A percentile compares a stretch with the other conserved stretches of the same genome.
These are phyloP conservation scores for Cordyceps cicadae DNA, from an alignment of 2,329 filamentous ascomycete species.

Conservation along the genomic window DNA sequence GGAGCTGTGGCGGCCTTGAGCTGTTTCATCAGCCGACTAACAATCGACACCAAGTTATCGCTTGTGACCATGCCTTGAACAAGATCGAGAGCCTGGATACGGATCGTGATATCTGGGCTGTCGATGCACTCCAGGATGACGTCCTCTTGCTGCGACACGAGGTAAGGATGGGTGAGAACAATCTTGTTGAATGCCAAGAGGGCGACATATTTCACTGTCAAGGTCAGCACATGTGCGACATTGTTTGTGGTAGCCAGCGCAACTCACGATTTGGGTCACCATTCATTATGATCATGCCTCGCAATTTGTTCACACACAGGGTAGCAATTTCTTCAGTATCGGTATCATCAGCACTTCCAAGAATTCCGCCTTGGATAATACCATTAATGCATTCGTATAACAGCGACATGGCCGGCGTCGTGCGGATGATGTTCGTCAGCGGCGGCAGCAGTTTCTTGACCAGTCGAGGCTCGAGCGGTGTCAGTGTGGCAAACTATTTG, in stretches of 20 bases:
- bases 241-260: neutral
- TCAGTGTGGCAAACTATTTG: slow-evolving; percentile 79
- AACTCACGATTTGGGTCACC: slow-evolving; percentile 81
- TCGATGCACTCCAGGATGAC: slow-evolving; percentile 96
- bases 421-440: slow-evolving; percentile 84
- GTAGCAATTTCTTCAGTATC: slow-evolving; percentile 88
- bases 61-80: slow-evolving; percentile 89
- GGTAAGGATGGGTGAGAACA: slow-evolving; percentile 74
- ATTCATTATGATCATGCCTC: slow-evolving; percentile 89
- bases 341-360: slow-evolving; percentile 69
- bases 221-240: slow-evolving; percentile 13
- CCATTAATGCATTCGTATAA: slow-evolving; percentile 98
- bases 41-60: slow-evolving; percentile 75
- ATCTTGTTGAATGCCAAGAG: slow-evolving; percentile 94
- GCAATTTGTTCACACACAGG: slow-evolving; percentile 83
- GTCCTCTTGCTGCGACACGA: slow-evolving; percentile 89
- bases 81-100: slow-evolving; percentile 82
- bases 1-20: slow-evolving; percentile 57
- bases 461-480: slow-evolving; percentile 81
- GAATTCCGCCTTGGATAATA: slow-evolving; percentile 91
- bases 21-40: slow-evolving; percentile 81
- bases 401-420: slow-evolving; percentile 94
- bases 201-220: slow-evolving; percentile 87
- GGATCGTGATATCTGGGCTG: slow-evolving; percentile 90
- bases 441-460: slow-evolving; percentile 88